Base-by-base conservation (phyloP, 2,329 filamentous ascomycete genomes). In the Aspergillus brasiliensis region DNA sequence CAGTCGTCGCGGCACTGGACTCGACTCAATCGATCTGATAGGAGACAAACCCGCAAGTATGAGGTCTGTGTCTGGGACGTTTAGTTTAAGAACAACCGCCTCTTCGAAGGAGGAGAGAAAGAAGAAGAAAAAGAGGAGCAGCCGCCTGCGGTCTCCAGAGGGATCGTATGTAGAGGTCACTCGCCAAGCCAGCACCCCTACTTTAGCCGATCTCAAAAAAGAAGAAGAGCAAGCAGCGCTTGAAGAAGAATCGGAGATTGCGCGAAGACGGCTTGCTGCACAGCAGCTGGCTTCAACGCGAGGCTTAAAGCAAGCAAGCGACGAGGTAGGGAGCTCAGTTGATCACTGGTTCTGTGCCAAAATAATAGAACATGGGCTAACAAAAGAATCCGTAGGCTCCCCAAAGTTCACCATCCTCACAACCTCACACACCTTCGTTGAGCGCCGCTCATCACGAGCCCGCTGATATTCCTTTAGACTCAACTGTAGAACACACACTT, bases 11-110 rank as follows among this genome's bases (percentile, higher is more conserved):
- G 84, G 83, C n/a, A 86, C 84, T 1, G 78, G 78, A 3, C 73
- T 80, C 28, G 80, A 79, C 44, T 80, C 80, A 15, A 92, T 95
- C 58, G 90, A 92, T 69, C 84, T 85, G 48, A 88, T 88, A 66
- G 92, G 89, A 68, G 86, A 83, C 48, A 89, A 84, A 63, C 87
- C 78, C 8, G 71, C 71, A 25, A 74, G 73, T 42, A 69, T 71
- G 38, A 71, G 70, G 48, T 77, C 77, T 23, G 70, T 80, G 15
- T 80, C 80, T 8, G 78, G 76, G n/a, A 78, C 76, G 1, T 83
- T 82, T 28, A 80, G 80, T 51, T 65, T 78, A 49, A 82, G 77
- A 6, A 81, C 80, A 15, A 67, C 62, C 15, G 63, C 68, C 11
- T 59, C 59, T 0, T 81, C 81, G 0, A 78, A 76, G 64, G 80